Conservation (phyloP, 441 rosid species). For the Aquilaria agallochum region DNA sequence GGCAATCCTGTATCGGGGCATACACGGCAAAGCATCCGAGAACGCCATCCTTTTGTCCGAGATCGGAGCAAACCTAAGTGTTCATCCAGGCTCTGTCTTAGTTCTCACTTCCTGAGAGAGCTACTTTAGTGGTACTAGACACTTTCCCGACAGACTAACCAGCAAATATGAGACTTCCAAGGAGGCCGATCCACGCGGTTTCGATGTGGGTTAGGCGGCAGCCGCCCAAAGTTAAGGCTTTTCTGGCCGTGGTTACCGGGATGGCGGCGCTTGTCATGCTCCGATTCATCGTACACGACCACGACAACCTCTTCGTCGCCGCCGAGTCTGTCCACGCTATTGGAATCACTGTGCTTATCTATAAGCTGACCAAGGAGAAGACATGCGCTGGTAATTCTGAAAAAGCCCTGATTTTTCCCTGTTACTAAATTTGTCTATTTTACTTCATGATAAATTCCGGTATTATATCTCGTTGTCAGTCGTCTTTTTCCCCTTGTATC, state of each 20-base stretch:
- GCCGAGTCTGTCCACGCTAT: slow-evolving; percentile 91
- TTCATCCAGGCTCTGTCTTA: too few species aligned
- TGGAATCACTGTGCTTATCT: slow-evolving; percentile 87
- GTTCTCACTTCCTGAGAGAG: too few species aligned
- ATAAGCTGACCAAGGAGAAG: slow-evolving; percentile 87
- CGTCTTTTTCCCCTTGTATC: neutral
- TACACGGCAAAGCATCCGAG: too few species aligned
- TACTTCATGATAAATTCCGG: too few species aligned
- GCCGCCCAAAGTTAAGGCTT: slow-evolving; percentile 90
- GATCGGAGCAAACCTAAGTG: too few species aligned
- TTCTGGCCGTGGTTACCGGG: slow-evolving; percentile 82
- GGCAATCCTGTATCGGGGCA: too few species aligned
- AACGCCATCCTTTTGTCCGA: too few species aligned
- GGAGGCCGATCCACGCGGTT: slow-evolving; percentile 59
- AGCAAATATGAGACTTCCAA: slow-evolving; percentile 48
- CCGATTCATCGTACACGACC: slow-evolving; percentile 87
- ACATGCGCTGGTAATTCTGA: slow-evolving; percentile 77
- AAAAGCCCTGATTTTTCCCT: neutral
- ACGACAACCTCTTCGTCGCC: slow-evolving; percentile 92
- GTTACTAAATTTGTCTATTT: neutral
- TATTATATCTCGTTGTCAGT: too few species aligned
- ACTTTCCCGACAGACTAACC: too few species aligned
- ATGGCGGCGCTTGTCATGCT: slow-evolving; percentile 78
- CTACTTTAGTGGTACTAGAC: too few species aligned
- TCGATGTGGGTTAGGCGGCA: slow-evolving; percentile 81